Base-by-base conservation (phyloP, 1,284 basidiomycete genomes). In the Ceratobasidium sp. region DNA sequence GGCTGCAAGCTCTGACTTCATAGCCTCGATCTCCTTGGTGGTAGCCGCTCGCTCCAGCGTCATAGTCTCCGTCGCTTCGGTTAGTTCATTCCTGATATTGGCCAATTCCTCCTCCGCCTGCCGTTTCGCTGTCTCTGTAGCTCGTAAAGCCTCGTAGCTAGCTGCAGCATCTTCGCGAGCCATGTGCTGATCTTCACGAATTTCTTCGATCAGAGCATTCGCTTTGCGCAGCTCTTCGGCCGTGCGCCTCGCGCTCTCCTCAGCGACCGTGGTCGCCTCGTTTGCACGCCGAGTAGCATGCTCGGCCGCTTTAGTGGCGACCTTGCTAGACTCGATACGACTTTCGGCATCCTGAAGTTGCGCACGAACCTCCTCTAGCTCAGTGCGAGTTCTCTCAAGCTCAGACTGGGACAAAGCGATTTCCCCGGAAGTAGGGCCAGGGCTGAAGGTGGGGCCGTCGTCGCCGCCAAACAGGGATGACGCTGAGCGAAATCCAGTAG, bases 31-130 rank as follows among this genome's bases (percentile, higher is more conserved):
- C 81, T 82, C 83, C 77, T 83, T 82, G 72, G 91, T 82, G 4
- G 93, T 91, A 23, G 88, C 87, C 83, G 94, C 91, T 64, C 93
- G 88, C 33, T 91, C 88, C 78, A 92, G 91, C 72, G 93, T 87
- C 4, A 92, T 92, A 78, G 91, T 87, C 82, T 93, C 91, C 68
- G 82, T 86, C 56, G 90, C 76, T 58, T 86, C 87, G 13, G 84
- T 84, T n/a, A 93, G 81, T 78, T 93, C 91, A 46, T 75, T 71
- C 60, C 78, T 78, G 42, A 80, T 53, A 42, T 90, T 90, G 51
- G 90, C 88, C 80, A 88, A 88, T 79, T 89, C 88, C 71, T 90
- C 88, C 79, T 77, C 77, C 2, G 44, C 42, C 56, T 77, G 77
- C 13, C 77, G 60, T n/a, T 77, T 77, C 18, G 66, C 67, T 55